Conservation (phyloP, 2,329 filamentous ascomycete genomes). For the Metarhizium humberi region DNA sequence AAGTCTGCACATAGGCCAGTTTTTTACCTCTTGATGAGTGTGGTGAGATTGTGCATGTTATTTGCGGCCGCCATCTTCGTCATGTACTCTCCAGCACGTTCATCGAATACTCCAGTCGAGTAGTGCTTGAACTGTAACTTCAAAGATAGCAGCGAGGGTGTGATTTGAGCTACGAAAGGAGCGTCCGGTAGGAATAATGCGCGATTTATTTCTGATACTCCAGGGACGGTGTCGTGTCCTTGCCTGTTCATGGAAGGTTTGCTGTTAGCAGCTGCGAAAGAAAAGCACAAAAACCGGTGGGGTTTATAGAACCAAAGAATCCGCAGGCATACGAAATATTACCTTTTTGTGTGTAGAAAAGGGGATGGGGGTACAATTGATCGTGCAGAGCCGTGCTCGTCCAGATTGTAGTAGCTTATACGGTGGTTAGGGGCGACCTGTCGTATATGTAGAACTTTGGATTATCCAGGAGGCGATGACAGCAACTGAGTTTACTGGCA, state of each 20-base stretch:
- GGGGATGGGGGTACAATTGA: not conserved
- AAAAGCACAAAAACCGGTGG: not conserved
- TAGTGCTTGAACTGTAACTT: not conserved
- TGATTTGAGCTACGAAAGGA: not conserved
- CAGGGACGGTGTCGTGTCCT: not conserved
- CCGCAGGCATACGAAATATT: not conserved
- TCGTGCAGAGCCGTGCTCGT: not conserved
- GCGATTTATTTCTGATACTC: not conserved
- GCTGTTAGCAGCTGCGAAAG: not conserved
- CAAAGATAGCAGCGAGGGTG: not conserved
- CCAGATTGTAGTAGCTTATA: not conserved
- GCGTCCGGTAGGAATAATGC: not conserved
- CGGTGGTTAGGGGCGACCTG: not conserved
- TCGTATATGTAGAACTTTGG: too few species aligned
- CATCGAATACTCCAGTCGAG: not conserved
- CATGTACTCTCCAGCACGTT: not conserved
- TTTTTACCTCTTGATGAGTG: slow-evolving; percentile 90
- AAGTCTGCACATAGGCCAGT: too few species aligned
- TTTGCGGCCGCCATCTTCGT: slow-evolving; percentile 58
- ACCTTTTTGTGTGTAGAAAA: not conserved
- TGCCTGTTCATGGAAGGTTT: too few species aligned
- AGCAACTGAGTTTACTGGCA: not conserved
- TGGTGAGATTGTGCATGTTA: slow-evolving; percentile 94
- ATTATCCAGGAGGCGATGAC: not conserved
- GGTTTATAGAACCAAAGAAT: not conserved